Base-by-base conservation (phyloP, 2,329 filamentous ascomycete species). In the Ophiostoma triangulosporum region DNA sequence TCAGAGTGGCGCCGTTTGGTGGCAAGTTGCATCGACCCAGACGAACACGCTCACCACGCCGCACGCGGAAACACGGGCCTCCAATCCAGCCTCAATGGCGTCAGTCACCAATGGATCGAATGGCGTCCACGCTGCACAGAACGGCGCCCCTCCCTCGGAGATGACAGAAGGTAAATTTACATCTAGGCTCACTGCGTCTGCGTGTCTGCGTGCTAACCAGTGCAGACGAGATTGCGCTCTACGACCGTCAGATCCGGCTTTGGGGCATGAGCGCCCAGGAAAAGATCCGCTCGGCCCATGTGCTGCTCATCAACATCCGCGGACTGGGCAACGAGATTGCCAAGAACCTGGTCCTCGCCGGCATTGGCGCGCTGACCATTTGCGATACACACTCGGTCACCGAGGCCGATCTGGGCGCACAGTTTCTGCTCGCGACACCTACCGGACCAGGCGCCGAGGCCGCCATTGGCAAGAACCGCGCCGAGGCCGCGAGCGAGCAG, bases 231-330 rank as follows among this genome's bases (percentile, higher is more conserved):
- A 95, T 97, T 63, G 93, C 91, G 14, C 81, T 97, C 6, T 98
- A 98, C 66, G 93, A 98, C 70, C 84, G 93, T 50, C 93, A 98
- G 67, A 96, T 98, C 63, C 85, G 93, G 52, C 81, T 98, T 29
- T 98, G 93, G 93, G 93, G 93, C 43, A 87, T 97, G 64, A 83
- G 93, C 63, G 93, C 93, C 6, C 93, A 98, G 68, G 86, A 95
- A 66, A 88, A 86, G 65, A 89, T 98, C 55, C 88, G 91, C 61
- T 86, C 79, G 56, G 88, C 93, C 56, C 89, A 89, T 63, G 85
- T 98, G 61, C 82, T 97, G 46, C 80, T 98, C 58, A 84, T 98
- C 60, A 89, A 83, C 29, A 81, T 95, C 67, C 87, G 86, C 64
- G 89, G 86, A 1, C 78, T 98, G 15, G 89, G 86, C 55, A 94